Base-by-base conservation (phyloP, 306 rosid species). In the Trifolium dubium region DNA sequence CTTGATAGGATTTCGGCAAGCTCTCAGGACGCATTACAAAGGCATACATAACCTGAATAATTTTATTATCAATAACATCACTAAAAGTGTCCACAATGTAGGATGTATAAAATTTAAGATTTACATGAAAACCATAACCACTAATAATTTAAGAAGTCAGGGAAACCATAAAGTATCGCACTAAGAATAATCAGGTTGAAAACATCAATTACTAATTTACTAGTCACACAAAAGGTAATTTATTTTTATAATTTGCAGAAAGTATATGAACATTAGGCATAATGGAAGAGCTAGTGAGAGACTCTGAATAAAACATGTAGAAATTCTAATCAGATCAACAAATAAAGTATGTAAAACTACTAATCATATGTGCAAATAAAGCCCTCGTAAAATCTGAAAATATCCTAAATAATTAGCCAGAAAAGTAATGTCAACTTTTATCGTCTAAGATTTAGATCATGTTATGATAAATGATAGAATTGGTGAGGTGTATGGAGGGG, bases 1-100 rank as follows among this genome's bases (percentile, higher is more conserved):
- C 97, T 69, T 86, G 92, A 83, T 94, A 94, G 69, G 97, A 61
- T 80, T 94, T 91, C 14, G 97, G 98, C 87, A 94, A 85, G 86
- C 94, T 91, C 87, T 91, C 98, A 43, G 97, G 98, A 69, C 94
- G 97, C 98, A 94, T 94, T 71, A 94, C 98, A 88, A 94, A 94
- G 69, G 91, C 77, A 74, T 94, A 94, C 97, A 94, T 91, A 80
- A 94, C 94, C 98, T 94, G 89, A 81, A 82, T 65, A 64, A 34
- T 14, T 46, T 17, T 40, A 28, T 40, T 43, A 69, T 67, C 8
- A 49, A 63, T 75, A 66, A 28, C 68, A 82, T 60, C 62, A 47
- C 8, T 9, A 64, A 11, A 71, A 43, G 68, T 64, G 73, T 34
- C 47, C 30, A 18, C 43, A 46, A 73, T 64, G 59, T 43, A 53